Conservation (phyloP, 371 early-diverging fungal genomes). For the Rhizopus microsporus region DNA sequence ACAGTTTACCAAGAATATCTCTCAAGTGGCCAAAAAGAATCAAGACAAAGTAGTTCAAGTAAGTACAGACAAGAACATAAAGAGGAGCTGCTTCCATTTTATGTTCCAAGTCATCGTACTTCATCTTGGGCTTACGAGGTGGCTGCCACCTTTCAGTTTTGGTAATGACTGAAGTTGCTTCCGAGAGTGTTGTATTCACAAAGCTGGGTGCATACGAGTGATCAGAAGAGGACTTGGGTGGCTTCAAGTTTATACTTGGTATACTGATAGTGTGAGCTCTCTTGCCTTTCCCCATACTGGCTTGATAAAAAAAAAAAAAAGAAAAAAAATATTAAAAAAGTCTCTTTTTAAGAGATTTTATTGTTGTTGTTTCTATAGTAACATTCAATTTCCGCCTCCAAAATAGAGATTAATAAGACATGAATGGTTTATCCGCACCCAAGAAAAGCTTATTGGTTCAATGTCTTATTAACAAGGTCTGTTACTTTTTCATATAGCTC, state of each 20-base stretch:
- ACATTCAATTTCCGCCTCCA: not conserved
- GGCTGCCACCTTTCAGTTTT: constrained; percentile 26
- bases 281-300: constrained; percentile 36
- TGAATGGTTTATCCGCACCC: not conserved
- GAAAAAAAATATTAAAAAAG: constrained; percentile 6
- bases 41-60: constrained; percentile 93
- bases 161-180: constrained; percentile 8
- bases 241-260: constrained; percentile 28
- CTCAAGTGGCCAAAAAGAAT: constrained; percentile 93
- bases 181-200: constrained; percentile 19
- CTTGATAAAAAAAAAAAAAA: constrained; percentile 11
- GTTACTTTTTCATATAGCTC: constrained; percentile 20
- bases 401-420: too few species aligned
- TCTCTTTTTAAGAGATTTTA: constrained; percentile 3
- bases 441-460: not conserved
- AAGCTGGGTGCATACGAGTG: constrained; percentile 24
- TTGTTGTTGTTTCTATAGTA: not conserved
- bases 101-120: constrained; percentile 39
- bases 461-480: constrained; percentile 9
- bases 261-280: constrained; percentile 35
- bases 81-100: constrained; percentile 63
- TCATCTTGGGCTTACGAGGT: constrained; percentile 35
- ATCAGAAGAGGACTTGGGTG: constrained; percentile 28
- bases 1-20: constrained; percentile 85
- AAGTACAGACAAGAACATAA: constrained; percentile 89